Conservation (phyloP, 2,329 filamentous ascomycete species). For the Aspergillus fijiensis region DNA sequence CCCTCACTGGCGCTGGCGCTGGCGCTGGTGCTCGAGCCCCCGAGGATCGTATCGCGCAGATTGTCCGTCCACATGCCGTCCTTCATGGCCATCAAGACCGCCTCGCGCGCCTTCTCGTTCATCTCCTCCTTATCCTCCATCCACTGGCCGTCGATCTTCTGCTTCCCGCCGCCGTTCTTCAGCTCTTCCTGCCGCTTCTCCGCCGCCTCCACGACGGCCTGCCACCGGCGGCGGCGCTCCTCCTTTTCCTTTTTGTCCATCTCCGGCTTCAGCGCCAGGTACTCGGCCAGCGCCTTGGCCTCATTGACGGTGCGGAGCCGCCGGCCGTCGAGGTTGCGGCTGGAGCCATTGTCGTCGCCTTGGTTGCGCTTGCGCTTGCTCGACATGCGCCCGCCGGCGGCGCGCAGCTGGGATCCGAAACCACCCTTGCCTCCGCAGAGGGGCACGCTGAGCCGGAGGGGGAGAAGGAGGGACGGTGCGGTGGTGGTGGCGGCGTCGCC, state of each 20-base stretch:
- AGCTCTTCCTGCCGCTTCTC: slow-evolving; percentile 83
- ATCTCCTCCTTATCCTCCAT: slow-evolving; percentile 92
- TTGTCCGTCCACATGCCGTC: slow-evolving; percentile 52
- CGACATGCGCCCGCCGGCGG: slow-evolving; percentile 96
- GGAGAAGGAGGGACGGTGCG: slow-evolving; percentile 67
- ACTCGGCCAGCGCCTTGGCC: slow-evolving; percentile 92
- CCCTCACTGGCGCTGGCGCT: slow-evolving; percentile 40
- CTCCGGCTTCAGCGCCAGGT: slow-evolving; percentile 90
- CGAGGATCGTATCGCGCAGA: slow-evolving; percentile 37
- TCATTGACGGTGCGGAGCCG: slow-evolving; percentile 89
- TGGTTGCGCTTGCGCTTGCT: slow-evolving; percentile 85
- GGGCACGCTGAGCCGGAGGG: slow-evolving; percentile 75
- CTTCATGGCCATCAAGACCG: slow-evolving; percentile 70
- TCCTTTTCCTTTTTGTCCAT: slow-evolving; percentile 96
- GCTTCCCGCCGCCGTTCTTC: slow-evolving; percentile 67
- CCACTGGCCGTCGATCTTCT: slow-evolving; percentile 80
- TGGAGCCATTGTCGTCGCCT: slow-evolving; percentile 83
- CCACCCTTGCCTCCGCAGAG: slow-evolving; percentile 94
- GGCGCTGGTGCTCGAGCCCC: slow-evolving; percentile 38
- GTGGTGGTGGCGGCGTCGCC: slow-evolving; percentile 26
- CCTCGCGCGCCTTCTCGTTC: slow-evolving; percentile 77
- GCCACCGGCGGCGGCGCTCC: slow-evolving; percentile 75
- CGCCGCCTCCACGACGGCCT: slow-evolving; percentile 80
- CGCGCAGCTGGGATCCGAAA: slow-evolving; percentile 94
- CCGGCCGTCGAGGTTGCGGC: slow-evolving; percentile 87